Percentiles rank a stretch among this genome's conserved stretches.
These are phyloP conservation scores for Beauveria bassiana DNA, from an alignment of 2,329 filamentous ascomycete species.

Conservation along the genomic window DNA sequence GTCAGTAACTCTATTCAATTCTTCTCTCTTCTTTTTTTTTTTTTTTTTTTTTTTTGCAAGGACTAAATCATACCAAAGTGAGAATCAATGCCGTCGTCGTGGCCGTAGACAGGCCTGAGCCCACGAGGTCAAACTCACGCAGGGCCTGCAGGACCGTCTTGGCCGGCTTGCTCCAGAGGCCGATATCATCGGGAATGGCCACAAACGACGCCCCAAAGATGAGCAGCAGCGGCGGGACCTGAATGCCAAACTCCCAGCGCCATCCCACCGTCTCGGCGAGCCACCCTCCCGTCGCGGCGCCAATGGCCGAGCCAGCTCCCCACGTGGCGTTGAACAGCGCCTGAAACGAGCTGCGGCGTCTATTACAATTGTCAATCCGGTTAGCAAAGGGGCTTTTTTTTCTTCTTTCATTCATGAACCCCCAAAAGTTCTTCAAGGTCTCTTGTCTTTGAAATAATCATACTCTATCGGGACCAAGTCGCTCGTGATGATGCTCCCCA, in stretches of 20 bases:
- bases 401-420: no score
- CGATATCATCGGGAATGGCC: conserved; percentile 46
- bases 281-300: conserved; percentile 61
- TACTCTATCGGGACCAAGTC: conserved; percentile 67
- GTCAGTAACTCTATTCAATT: neutral
- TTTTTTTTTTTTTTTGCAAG: neutral
- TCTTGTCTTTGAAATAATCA: conserved; percentile 15
- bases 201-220: conserved; percentile 37
- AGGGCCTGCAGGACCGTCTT: conserved; percentile 40
- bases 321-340: conserved; percentile 61
- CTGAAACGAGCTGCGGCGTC: conserved; percentile 60
- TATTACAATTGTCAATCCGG: conserved; percentile 14
- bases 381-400: neutral
- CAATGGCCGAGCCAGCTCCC: conserved; percentile 49
- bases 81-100: conserved; percentile 52
- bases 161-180: conserved; percentile 36
- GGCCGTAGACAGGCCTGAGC: conserved; percentile 44
- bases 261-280: conserved; percentile 65
- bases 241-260: conserved; percentile 63
- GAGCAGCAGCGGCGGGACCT: conserved; percentile 44
- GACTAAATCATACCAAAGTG: conserved; percentile 38
- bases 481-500: conserved; percentile 64
- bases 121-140: conserved; percentile 48
- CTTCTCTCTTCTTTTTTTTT: no score
- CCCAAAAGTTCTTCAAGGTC: no score